Evolutionary conservation across 805 yeast genomes (phyloP).

Genomic region (Saccharomycopsis lassenensis): DNA sequence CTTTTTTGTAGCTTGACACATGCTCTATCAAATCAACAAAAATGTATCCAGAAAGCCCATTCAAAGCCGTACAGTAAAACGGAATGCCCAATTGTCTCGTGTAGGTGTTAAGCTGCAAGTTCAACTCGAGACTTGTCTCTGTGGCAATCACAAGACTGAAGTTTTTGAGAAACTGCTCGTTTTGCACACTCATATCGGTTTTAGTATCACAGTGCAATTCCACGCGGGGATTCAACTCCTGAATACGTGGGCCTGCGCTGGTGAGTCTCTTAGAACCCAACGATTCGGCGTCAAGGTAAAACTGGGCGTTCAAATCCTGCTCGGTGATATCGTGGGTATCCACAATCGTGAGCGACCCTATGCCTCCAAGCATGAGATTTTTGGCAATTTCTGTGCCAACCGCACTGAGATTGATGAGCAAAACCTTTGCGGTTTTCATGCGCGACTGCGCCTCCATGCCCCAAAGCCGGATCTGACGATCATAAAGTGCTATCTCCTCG

Average conservation of each 20-base stretch:
- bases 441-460: slow-evolving; percentile 83
- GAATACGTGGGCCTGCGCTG: slow-evolving; percentile 44
- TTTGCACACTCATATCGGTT: slow-evolving; percentile 19
- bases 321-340: slow-evolving; percentile 46
- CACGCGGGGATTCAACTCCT: slow-evolving; percentile 75
- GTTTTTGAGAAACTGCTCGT: slow-evolving; percentile 31
- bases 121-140: slow-evolving; percentile 37
- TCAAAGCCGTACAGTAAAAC: slow-evolving; percentile 53
- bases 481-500: slow-evolving; percentile 88
- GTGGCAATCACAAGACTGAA: slow-evolving; percentile 73
- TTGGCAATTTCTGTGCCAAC: slow-evolving; percentile 76
- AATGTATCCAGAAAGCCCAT: slow-evolving; percentile 77
- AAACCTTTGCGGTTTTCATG: slow-evolving; percentile 59
- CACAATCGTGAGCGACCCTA: slow-evolving; percentile 63
- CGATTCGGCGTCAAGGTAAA: slow-evolving; percentile 48
- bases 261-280: slow-evolving; percentile 47
- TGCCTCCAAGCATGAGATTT: slow-evolving; percentile 79
- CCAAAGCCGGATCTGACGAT: slow-evolving; percentile 92
- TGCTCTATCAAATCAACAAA: slow-evolving; percentile 70
- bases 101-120: slow-evolving; percentile 38
- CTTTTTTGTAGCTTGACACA: slow-evolving; percentile 41
- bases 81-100: slow-evolving; percentile 52
- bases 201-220: slow-evolving; percentile 34
- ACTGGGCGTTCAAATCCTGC: slow-evolving; percentile 64
- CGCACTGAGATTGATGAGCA: slow-evolving; percentile 64